Base-by-base conservation (phyloP, 2,329 filamentous ascomycete species). In the Nectriaceae sp. region DNA sequence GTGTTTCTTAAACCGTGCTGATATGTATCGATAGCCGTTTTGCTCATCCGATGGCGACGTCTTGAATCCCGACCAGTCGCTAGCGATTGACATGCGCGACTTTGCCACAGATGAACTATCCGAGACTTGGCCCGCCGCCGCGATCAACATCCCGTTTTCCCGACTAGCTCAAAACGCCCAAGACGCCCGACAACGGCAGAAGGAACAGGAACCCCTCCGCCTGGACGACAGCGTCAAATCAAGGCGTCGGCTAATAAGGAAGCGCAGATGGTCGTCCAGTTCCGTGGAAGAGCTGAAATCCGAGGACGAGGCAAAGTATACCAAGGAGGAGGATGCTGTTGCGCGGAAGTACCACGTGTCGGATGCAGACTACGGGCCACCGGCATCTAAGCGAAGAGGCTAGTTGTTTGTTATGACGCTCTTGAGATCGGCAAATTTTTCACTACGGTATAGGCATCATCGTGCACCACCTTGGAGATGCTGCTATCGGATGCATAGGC, bases 301-400 rank as follows among this genome's bases (percentile, higher is more conserved):
- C 11, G 4, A 29, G 21, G 40, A 42, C 19, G 40, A 24, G 40
- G 21, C 11, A 5, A 42, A 16, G 11, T 42, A 26, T n/a, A 16
- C 24, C 3, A 18, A 42, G 5, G 16, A 3, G 40, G 40, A 42
- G 22, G 19, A n/a, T 4, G 3, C 18, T 5, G 40, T 19, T n/a
- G 22, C 20, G 21, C 15, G n/a, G 11, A 20, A 22, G 22, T 20
- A 15, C 16, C 21, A 4, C 13, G 24, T 2, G 19, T n/a, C 15
- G 40, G 47, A 49, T 40, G 13, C 38, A 29, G 42, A 42, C 15
- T 45, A 35, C 5, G 38, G 31, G 42, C 44, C 26, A 11, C 29
- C 26, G 29, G 39, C 39, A 26, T 36, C 38, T 20, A 47, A 47
- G 44, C 44, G 44, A n/a, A 37, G 44, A 36, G 44, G 26, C 38